These are phyloP conservation scores for Chalciporus piperatus DNA, from an alignment of 768 basidiomycete species.

Conservation along the genomic window DNA sequence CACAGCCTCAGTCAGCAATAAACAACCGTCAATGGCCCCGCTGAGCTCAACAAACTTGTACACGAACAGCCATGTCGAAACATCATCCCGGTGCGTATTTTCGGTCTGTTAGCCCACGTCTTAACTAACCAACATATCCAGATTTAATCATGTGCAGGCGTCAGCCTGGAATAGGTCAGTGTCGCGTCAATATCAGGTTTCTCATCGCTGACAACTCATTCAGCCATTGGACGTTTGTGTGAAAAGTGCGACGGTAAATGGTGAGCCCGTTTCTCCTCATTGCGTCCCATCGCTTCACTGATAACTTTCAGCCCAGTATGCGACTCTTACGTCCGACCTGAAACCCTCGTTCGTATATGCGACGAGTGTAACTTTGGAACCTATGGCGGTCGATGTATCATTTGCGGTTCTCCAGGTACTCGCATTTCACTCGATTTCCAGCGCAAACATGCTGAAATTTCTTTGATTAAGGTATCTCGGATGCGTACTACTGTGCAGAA, in stretches of 20 bases:
- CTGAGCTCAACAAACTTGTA: background rate
- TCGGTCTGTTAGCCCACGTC: background rate
- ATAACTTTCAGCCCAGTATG: constrained; percentile 78
- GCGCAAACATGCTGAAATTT: background rate
- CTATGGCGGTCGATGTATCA: constrained; percentile 96
- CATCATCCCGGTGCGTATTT: constrained; percentile 72
- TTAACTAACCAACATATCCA: constrained; percentile 27
- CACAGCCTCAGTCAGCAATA: background rate
- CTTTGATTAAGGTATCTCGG: constrained; percentile 76
- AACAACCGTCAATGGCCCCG: constrained; percentile 15
- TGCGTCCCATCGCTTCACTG: background rate
- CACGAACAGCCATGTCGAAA: constrained; percentile 65
- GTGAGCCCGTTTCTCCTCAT: constrained; percentile 47
- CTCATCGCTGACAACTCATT: constrained; percentile 8
- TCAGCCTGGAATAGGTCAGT: constrained; percentile 92
- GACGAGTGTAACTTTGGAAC: constrained; percentile 99
- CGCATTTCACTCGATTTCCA: background rate
- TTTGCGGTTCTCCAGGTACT: constrained; percentile 92
- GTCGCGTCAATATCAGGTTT: background rate
- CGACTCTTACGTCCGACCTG: constrained; percentile 98
- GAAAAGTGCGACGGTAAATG: constrained; percentile 99
- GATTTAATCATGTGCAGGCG: constrained; percentile 99
- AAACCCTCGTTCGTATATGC: constrained; percentile 96
- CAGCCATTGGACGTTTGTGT: constrained; percentile 96
- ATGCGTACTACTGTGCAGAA: constrained; percentile 98